phyloP scores from a whole-genome alignment of 2,329 filamentous ascomycete species.

The Ascochyta rabiei region DNA sequence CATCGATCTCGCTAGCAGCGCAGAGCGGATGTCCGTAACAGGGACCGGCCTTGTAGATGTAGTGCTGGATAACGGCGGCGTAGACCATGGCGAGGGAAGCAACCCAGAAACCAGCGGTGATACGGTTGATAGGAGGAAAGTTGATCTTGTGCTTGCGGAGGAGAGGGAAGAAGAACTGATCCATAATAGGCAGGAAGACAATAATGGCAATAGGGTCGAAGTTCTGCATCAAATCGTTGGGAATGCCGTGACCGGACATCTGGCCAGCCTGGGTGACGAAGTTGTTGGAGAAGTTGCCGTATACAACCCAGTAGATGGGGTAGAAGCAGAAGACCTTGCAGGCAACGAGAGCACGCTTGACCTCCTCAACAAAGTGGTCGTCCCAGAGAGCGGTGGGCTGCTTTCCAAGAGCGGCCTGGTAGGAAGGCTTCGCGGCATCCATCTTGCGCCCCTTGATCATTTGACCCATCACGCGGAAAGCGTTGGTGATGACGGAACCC shows the following conservation, averaged over 20 bases:
- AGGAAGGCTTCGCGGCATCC: slow-evolving; percentile 70
- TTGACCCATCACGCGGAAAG: slow-evolving; percentile 66
- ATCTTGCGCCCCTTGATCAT: slow-evolving; percentile 61
- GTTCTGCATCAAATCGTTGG: slow-evolving; percentile 57
- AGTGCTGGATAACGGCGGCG: slow-evolving; percentile 63
- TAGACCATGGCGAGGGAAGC: slow-evolving; percentile 60
- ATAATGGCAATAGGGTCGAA: slow-evolving; percentile 55
- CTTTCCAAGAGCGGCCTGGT: slow-evolving; percentile 61
- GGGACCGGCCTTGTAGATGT: slow-evolving; percentile 61
- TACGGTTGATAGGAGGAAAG: slow-evolving; percentile 59
- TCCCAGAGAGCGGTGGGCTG: slow-evolving; percentile 62
- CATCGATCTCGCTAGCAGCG: slow-evolving; percentile 36
- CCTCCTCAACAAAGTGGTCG: slow-evolving; percentile 73
- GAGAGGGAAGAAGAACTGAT: slow-evolving; percentile 51
- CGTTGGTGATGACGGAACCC: slow-evolving; percentile 46
- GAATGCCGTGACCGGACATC: slow-evolving; percentile 54
- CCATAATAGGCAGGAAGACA: slow-evolving; percentile 54
- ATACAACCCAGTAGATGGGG: slow-evolving; percentile 56
- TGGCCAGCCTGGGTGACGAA: slow-evolving; percentile 54
- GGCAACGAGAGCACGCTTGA: slow-evolving; percentile 69
- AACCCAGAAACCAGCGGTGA: slow-evolving; percentile 60
- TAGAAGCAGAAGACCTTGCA: slow-evolving; percentile 69
- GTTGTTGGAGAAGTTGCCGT: slow-evolving; percentile 51
- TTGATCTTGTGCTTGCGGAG: slow-evolving; percentile 51
- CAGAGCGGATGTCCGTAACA: slow-evolving; percentile 56